Evolutionary conservation across 129 eudicot species (phyloP), one percentile per base, ranked within the genome.

Genomic region (Flaveria sonorensis): DNA sequence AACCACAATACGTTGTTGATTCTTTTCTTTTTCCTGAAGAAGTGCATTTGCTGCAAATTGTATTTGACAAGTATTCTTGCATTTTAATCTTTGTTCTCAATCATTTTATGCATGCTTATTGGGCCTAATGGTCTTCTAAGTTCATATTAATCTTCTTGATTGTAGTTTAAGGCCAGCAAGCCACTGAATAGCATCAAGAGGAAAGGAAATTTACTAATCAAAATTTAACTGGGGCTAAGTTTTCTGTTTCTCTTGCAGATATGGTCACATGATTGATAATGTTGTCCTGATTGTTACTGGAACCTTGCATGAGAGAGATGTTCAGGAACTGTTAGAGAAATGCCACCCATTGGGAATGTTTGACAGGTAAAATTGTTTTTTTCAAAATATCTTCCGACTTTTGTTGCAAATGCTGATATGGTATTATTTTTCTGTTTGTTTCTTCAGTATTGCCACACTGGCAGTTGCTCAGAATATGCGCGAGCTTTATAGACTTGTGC

Each of bases 401-500:
- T 46, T 13, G 36, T 15, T 18, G 42, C 71, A 63, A 72, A 47
- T 62, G n/a, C 24, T 70, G 46, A 50, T 19, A 42, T 16, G 30
- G 30, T 59, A 57, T 65, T 43, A 42, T 67, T 77, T 60, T 72
- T 46, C 51, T 46, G 55, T 76, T 73, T 70, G 51, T 60, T 68
- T 84, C 68, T 55, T 78, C 88, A 93, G 98, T 79, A 93, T 93
- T 81, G 97, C 96, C 64, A 86, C 98, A 48, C 85, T 90, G 73
- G 97, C 98, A 39, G 98, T 93, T 10, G 98, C 97, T 63, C 98
- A 93, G 86, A 93, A 93, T 59, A 93, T 93, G 98, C 89, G 93
- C 46, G 98, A 93, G 81, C 91, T 93, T 18, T 90, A 93, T 70
- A 88, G 98, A 64, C 81, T 93, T 55, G 97, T 93, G 75, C 98